phyloP scores from a whole-genome alignment of 2,329 filamentous ascomycete genomes.

The Aspergillus amoenus region DNA sequence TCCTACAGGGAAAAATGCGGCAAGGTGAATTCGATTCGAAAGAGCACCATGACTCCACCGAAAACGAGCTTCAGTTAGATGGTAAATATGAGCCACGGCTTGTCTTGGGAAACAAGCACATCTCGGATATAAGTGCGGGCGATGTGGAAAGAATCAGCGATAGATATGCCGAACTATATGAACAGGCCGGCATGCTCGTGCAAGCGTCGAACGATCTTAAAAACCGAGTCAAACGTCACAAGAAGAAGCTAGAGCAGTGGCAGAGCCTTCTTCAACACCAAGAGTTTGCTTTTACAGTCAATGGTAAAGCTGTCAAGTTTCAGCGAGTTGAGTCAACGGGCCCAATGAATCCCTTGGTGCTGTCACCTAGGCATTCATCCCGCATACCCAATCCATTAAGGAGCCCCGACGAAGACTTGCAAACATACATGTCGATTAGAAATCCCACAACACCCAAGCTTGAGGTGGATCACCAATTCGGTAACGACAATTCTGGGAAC shows the following conservation, averaged over 20 bases:
- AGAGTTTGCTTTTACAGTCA: slow-evolving; percentile 30
- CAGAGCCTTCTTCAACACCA: slow-evolving; percentile 28
- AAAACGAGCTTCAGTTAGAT: slow-evolving; percentile 20
- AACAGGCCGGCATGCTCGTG: slow-evolving; percentile 27
- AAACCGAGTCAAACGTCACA: slow-evolving; percentile 32
- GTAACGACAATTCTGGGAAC: background rate
- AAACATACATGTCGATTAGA: background rate
- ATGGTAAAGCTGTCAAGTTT: slow-evolving; percentile 29
- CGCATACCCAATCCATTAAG: background rate
- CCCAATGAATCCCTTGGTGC: background rate
- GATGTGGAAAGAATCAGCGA: slow-evolving; percentile 22
- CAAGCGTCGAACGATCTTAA: slow-evolving; percentile 30
- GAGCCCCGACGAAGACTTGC: background rate
- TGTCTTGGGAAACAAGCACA: slow-evolving; percentile 12
- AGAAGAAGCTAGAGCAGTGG: slow-evolving; percentile 33
- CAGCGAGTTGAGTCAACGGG: slow-evolving; percentile 17
- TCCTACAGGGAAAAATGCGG: slow-evolving; percentile 23
- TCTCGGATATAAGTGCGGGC: slow-evolving; percentile 9
- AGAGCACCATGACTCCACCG: slow-evolving; percentile 16
- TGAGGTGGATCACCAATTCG: background rate
- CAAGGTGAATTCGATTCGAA: slow-evolving; percentile 15
- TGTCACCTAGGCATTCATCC: background rate
- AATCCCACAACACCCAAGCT: background rate
- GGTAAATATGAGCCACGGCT: slow-evolving; percentile 29
- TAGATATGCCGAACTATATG: slow-evolving; percentile 35